These are phyloP conservation scores for Fraxinus pennsylvanica DNA, from an alignment of 257 asterid species.

Conservation along the genomic window DNA sequence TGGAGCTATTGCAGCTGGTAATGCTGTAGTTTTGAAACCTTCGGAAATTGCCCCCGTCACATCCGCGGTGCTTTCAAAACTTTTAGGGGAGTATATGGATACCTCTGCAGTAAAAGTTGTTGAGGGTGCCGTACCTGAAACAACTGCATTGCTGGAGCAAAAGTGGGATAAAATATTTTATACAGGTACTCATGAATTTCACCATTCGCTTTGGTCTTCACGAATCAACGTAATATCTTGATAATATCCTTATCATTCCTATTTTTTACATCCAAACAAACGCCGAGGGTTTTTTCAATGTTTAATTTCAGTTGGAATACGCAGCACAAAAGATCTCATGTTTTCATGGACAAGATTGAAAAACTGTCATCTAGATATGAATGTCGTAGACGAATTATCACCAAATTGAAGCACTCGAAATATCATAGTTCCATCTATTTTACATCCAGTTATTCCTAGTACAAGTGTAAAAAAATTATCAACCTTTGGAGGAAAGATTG, in stretches of 20 bases:
- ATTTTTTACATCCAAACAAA: not conserved
- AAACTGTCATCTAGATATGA: not conserved
- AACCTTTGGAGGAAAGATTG: too few species aligned
- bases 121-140: conserved; percentile 61
- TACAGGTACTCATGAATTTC: conserved; percentile 44
- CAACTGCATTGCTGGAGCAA: conserved; percentile 68
- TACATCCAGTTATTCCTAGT: not conserved
- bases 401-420: not conserved
- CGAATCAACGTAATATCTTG: not conserved
- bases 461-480: too few species aligned
- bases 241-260: not conserved
- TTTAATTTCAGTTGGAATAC: not conserved
- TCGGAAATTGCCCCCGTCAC: conserved; percentile 62
- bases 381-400: not conserved
- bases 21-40: conserved; percentile 80
- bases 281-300: not conserved
- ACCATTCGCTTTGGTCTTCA: not conserved
- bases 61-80: conserved; percentile 59
- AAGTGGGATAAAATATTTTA: conserved; percentile 79
- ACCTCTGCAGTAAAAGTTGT: conserved; percentile 69
- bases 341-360: not conserved
- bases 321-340: not conserved
- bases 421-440: not conserved
- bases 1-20: conserved; percentile 95
- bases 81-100: conserved; percentile 67